Evolutionary conservation across 805 yeast species (phyloP).

Genomic region (Metschnikowia chrysomelidarum): DNA sequence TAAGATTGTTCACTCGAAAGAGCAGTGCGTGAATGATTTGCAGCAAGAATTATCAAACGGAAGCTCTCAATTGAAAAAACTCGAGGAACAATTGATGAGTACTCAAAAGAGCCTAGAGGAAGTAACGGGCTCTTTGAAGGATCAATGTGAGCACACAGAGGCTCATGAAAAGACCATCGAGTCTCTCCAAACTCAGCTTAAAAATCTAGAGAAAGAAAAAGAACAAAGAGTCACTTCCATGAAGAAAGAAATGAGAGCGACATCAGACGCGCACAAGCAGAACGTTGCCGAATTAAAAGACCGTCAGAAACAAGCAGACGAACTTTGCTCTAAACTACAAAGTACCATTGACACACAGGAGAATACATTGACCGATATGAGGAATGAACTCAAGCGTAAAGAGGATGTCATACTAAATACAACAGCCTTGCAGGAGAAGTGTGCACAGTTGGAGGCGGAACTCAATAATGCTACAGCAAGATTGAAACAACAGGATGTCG

Average conservation of each 20-base stretch:
- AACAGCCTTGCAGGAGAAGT: conserved; percentile 1
- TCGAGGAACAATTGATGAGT: background rate
- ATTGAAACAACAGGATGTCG: conserved; percentile 2
- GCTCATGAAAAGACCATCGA: conserved; percentile 1
- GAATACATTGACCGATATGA: too few species aligned
- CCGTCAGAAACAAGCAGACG: too few species aligned
- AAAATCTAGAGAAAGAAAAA: too few species aligned
- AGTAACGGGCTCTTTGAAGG: background rate
- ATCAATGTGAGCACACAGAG: conserved; percentile 2
- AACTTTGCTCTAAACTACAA: too few species aligned
- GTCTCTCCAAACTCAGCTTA: too few species aligned
- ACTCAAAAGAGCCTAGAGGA: background rate
- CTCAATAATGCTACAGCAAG: conserved; percentile 2
- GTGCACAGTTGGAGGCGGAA: background rate
- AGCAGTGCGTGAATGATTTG: background rate
- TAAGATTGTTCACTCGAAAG: background rate
- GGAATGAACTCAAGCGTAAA: too few species aligned
- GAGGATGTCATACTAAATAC: too few species aligned
- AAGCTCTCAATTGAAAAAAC: background rate
- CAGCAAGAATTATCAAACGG: background rate
- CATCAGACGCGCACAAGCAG: too few species aligned
- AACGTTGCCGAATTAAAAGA: too few species aligned
- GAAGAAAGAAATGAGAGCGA: too few species aligned
- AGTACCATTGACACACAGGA: too few species aligned
- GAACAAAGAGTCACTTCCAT: too few species aligned